A percentile compares a stretch with the other conserved stretches of the same genome.
Conservation (phyloP, 129 eudicot species). For the Flaveria linearis region DNA sequence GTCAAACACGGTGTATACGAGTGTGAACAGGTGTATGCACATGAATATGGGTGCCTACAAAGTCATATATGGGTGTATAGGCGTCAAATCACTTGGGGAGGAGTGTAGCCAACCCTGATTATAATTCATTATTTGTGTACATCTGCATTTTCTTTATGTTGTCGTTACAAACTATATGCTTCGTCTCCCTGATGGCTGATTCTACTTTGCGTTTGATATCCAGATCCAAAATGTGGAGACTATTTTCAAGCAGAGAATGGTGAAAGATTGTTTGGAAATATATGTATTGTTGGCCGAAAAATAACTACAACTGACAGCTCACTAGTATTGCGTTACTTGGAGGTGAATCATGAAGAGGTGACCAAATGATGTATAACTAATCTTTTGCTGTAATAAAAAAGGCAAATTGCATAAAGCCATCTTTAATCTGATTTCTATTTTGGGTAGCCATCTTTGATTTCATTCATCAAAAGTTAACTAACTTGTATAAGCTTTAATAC, state of each 20-base stretch:
- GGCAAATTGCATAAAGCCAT: slow-evolving; percentile 6
- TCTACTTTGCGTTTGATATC: slow-evolving; percentile 13
- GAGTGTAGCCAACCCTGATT: background rate
- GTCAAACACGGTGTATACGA: too few species aligned
- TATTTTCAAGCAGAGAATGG: slow-evolving; percentile 95
- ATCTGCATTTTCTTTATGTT: background rate
- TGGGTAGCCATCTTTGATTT: slow-evolving; percentile 10
- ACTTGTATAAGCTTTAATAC: background rate
- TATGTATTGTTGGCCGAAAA: slow-evolving; percentile 57
- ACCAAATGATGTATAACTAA: slow-evolving; percentile 18
- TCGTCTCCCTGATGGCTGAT: background rate
- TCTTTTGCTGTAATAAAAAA: slow-evolving; percentile 15
- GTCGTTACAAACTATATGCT: background rate
- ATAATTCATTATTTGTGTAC: background rate
- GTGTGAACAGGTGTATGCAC: too few species aligned
- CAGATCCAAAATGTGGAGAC: slow-evolving; percentile 90
- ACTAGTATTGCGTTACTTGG: slow-evolving; percentile 68
- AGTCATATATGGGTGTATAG: too few species aligned
- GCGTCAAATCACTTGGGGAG: too few species aligned
- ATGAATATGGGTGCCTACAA: too few species aligned
- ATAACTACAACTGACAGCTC: slow-evolving; percentile 59
- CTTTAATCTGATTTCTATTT: slow-evolving; percentile 4
- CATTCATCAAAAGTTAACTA: background rate
- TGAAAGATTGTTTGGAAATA: slow-evolving; percentile 82
- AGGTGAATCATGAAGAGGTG: slow-evolving; percentile 86